A percentile compares a stretch with the other conserved stretches of the same genome.
Conservation (phyloP, 2,329 filamentous ascomycete species). For the Botrytis byssoidea region DNA sequence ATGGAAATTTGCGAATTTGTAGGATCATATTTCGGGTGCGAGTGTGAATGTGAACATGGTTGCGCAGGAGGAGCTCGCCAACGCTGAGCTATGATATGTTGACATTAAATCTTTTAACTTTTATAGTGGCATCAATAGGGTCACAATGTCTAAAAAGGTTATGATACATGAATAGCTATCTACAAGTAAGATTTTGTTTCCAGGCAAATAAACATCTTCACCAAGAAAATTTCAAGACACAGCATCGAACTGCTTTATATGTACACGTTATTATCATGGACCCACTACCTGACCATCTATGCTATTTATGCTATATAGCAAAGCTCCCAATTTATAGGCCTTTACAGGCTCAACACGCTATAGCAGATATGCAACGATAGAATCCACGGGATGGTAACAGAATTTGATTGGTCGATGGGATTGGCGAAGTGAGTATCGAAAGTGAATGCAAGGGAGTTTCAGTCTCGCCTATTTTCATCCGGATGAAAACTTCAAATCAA, state of each 20-base stretch:
- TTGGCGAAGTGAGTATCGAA: not conserved
- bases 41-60: not conserved
- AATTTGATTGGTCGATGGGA: not conserved
- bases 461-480: not conserved
- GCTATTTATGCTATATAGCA: not conserved
- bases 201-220: too few species aligned
- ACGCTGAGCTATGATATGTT: not conserved
- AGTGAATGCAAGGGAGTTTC: not conserved
- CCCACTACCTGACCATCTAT: not conserved
- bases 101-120: not conserved
- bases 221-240: not conserved
- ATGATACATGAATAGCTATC: too few species aligned
- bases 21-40: not conserved
- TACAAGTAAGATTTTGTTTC: too few species aligned
- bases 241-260: accelerated
- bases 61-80: not conserved
- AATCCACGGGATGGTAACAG: not conserved
- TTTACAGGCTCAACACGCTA: not conserved
- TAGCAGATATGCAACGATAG: not conserved
- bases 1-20: not conserved
- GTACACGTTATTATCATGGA: accelerated
- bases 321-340: not conserved
- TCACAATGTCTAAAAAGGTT: too few species aligned
- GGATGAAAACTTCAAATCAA: not conserved
- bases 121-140: not conserved